Evolutionary conservation across 768 basidiomycete genomes (phyloP).

Genomic region (Gymnopilus dilepis): DNA sequence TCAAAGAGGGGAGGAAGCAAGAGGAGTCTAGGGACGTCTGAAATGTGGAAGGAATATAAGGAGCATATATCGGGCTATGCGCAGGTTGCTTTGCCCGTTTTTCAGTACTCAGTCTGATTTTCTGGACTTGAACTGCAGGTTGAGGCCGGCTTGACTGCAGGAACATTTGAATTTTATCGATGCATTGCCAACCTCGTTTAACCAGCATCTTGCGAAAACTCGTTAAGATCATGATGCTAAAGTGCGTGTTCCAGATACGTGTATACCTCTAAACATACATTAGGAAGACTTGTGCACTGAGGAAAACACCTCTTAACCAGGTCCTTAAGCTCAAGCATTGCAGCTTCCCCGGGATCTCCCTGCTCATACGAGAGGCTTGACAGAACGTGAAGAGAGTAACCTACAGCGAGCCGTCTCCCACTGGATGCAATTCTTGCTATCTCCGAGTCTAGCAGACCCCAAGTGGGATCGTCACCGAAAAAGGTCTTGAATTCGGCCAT

Average conservation of each 20-base stretch:
- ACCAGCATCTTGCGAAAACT: too few species aligned
- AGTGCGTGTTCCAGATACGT: background rate
- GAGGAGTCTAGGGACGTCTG: too few species aligned
- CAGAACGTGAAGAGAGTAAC: background rate
- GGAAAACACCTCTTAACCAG: background rate
- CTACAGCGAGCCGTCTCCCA: background rate
- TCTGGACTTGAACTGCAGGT: too few species aligned
- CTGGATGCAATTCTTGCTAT: background rate
- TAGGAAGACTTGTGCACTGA: background rate
- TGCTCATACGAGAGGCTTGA: background rate
- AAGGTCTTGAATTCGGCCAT: background rate
- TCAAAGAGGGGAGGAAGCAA: too few species aligned
- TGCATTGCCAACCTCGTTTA: too few species aligned
- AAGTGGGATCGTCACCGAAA: background rate
- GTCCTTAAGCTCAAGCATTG: background rate
- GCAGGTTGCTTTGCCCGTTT: too few species aligned
- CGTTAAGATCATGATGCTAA: background rate
- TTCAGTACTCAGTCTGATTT: too few species aligned
- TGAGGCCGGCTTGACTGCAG: too few species aligned
- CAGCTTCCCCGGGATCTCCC: background rate
- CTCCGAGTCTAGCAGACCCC: background rate
- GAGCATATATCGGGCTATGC: too few species aligned
- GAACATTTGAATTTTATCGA: too few species aligned
- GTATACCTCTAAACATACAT: background rate
- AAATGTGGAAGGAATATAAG: too few species aligned